A percentile compares a stretch with the other conserved stretches of the same genome.
Conservation (phyloP, 2,329 filamentous ascomycete genomes). For the Trichoderma sp. region DNA sequence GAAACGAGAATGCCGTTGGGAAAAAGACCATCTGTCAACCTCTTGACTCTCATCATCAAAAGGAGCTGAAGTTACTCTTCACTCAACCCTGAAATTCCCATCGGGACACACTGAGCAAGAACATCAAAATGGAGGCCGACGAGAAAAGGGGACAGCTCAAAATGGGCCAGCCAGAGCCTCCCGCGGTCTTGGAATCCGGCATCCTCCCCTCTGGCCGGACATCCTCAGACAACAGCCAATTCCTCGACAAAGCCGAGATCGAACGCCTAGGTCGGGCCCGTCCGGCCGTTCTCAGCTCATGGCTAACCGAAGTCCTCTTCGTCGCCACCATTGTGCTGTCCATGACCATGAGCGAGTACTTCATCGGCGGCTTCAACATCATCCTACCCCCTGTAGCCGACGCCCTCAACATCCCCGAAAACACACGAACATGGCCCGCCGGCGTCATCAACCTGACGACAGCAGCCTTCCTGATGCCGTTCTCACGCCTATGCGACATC, state of each 20-base stretch:
- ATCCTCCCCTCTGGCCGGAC: conserved; percentile 7
- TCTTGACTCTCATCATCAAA: neutral
- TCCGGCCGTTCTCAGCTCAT: conserved; percentile 53
- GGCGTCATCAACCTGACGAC: conserved; percentile 60
- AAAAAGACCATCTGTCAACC: neutral
- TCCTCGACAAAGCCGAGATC: conserved; percentile 39
- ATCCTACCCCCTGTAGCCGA: conserved; percentile 64
- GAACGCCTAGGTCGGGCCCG: conserved; percentile 62
- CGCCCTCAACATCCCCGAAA: conserved; percentile 62
- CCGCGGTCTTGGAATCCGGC: neutral
- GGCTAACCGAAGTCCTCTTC: conserved; percentile 59
- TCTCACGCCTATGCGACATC: conserved; percentile 61
- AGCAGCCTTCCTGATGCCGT: conserved; percentile 59
- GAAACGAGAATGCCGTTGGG: neutral
- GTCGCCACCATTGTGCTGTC: conserved; percentile 61
- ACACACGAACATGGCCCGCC: conserved; percentile 62
- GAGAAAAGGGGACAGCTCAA: neutral
- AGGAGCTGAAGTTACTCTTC: neutral
- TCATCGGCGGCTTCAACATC: conserved; percentile 73
- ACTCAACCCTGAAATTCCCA: too few relatives aligned
- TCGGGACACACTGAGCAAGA: neutral
- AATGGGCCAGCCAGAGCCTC: conserved; percentile 9
- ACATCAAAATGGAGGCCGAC: neutral
- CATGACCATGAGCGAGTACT: conserved; percentile 69
- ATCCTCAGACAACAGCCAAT: neutral